phyloP scores from a whole-genome alignment of 2,329 filamentous ascomycete species.

The Paecilomyces sp. region DNA sequence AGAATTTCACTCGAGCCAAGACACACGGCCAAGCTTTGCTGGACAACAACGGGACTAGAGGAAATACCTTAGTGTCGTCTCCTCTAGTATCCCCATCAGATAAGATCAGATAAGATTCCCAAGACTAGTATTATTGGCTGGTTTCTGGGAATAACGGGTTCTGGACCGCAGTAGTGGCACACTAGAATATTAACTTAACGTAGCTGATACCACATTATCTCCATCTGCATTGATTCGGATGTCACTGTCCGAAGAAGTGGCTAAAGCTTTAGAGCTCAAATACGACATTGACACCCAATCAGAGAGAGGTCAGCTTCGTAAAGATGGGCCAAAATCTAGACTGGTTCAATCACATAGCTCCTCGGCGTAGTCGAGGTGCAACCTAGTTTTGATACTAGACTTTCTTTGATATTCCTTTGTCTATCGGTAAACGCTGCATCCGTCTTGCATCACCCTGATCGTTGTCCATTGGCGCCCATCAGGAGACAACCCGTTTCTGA shows the following conservation, averaged over 20 bases:
- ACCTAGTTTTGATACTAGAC: no score
- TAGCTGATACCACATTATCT: background rate
- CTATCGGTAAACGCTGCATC: background rate
- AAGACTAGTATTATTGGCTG: background rate
- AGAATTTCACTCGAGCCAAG: no score
- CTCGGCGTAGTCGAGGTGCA: no score
- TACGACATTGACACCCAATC: background rate
- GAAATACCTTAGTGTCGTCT: background rate
- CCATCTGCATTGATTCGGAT: background rate
- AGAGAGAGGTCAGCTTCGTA: background rate
- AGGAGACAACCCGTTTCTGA: no score
- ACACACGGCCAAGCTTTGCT: no score
- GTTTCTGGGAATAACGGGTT: background rate
- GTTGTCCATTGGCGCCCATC: background rate
- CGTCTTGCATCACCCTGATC: background rate
- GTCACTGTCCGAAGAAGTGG: background rate
- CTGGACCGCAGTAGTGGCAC: background rate
- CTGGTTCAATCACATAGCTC: no score
- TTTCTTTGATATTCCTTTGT: background rate
- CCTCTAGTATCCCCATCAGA: conserved; percentile 6
- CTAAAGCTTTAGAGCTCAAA: background rate
- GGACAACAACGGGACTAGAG: background rate
- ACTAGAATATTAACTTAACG: background rate
- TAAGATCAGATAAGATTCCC: conserved; percentile 15
- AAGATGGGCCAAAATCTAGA: background rate